Conservation (phyloP, 1,139 yeast species). For the Blastobotrys ciferrii region DNA sequence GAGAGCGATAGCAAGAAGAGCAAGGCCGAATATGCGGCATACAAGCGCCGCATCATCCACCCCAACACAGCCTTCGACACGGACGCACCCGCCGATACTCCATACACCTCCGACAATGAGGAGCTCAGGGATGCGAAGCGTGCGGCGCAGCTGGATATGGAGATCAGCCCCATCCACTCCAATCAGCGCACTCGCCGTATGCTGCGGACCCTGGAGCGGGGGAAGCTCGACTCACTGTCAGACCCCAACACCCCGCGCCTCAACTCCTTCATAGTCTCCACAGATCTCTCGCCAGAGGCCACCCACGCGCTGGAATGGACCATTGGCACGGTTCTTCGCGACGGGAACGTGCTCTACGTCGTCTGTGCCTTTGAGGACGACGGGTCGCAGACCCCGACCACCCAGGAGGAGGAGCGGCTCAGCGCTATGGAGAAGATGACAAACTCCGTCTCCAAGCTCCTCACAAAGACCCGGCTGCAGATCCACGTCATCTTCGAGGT, state of each 20-base stretch:
- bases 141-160: constrained; percentile 59
- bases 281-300: constrained; percentile 84
- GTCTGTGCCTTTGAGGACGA: constrained; percentile 77
- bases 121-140: constrained; percentile 64
- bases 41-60: constrained; percentile 45
- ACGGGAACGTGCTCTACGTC: constrained; percentile 78
- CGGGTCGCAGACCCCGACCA: constrained; percentile 35
- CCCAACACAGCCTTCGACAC: constrained; percentile 40
- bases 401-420: constrained; percentile 45
- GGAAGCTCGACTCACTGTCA: constrained; percentile 58
- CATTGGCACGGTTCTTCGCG: constrained; percentile 80
- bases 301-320: constrained; percentile 87
- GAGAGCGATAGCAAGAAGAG: constrained; percentile 34
- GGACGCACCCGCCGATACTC: constrained; percentile 38
- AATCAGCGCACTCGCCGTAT: constrained; percentile 50
- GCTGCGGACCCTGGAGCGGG: constrained; percentile 68
- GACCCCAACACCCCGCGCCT: constrained; percentile 46
- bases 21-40: constrained; percentile 48
- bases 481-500: constrained; percentile 75
- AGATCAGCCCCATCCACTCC: constrained; percentile 62
- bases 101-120: constrained; percentile 71
- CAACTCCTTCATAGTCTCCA: constrained; percentile 70
- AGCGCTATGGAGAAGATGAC: constrained; percentile 63
- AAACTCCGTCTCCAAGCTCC: constrained; percentile 54
- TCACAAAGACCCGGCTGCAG: constrained; percentile 70